phyloP scores from a whole-genome alignment of 441 rosid species.

The Cnidoscolus chayamansa region DNA sequence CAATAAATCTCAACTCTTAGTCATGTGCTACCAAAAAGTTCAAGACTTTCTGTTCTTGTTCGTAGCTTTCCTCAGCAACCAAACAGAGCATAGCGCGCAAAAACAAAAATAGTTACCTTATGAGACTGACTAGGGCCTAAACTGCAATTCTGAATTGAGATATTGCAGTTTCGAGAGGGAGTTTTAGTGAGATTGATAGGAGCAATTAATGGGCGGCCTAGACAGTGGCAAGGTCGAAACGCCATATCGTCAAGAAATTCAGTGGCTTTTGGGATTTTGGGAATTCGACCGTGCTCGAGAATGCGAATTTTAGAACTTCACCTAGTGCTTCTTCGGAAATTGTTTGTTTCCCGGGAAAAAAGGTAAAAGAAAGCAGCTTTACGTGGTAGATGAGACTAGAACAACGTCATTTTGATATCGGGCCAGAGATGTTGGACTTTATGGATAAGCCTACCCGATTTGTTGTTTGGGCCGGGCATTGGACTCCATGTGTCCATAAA shows the following conservation, averaged over 20 bases:
- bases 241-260: slow-evolving; percentile 32
- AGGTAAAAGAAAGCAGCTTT: background rate
- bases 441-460: no score
- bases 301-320: no score
- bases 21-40: background rate
- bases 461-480: background rate
- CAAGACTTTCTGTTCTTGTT: background rate
- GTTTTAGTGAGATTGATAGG: slow-evolving; percentile 31
- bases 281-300: background rate
- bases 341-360: slow-evolving; percentile 29
- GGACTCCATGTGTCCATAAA: background rate
- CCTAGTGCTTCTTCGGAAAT: background rate
- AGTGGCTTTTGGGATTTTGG: background rate
- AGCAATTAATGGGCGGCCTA: slow-evolving; percentile 24
- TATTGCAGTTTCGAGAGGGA: slow-evolving; percentile 41
- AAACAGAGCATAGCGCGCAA: slow-evolving; percentile 16
- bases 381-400: background rate
- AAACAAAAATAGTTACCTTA: slow-evolving; percentile 36
- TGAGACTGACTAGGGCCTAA: slow-evolving; percentile 37
- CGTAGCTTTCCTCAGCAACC: slow-evolving; percentile 23
- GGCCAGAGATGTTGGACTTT: background rate
- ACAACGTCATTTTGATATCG: background rate
- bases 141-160: slow-evolving; percentile 37
- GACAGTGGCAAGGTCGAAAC: slow-evolving; percentile 25
- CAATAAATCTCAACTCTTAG: background rate